Evolutionary conservation across 176 grass and related monocot genomes (phyloP), one percentile per base, ranked within the genome.

Genomic region (Oryza rufipogon): DNA sequence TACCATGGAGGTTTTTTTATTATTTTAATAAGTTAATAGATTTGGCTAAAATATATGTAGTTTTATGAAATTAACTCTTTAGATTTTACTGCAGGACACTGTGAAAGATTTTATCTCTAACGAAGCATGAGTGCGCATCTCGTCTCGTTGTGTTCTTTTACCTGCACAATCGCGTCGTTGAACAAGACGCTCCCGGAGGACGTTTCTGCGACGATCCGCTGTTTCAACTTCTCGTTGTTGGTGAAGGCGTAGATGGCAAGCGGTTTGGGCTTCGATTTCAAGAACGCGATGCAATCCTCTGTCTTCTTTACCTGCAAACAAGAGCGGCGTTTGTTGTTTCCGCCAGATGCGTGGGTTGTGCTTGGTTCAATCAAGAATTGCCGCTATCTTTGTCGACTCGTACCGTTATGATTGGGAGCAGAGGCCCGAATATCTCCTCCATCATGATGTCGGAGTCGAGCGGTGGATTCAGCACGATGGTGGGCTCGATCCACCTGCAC

Each of bases 181-280:
- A 96, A 92, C 0, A 85, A 84, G 75, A 96, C 78, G 70, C 89
- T 91, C 54, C 96, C 96, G 5, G 96, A 92, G 23, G 93, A 94
- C 13, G 94, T 93, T 64, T 94, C 92, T 9, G 77, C 76, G 34
- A 94, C 10, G 69, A 99, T 92, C 33, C 80, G 78, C 2, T 69
- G 47, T 61, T 92, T 95, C 15, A 99, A 82, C 60, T 52, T 79
- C 61, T 94, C 88, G 46, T 94, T 82, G 51, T 12, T 88, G 56
- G 93, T 96, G 85, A 99, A 99, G 44, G 87, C 89, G 67, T 99
- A 94, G 67, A 93, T 91, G 6, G 87, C 93, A 6, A 96, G 88
- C 32, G 96, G 88, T 34, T 99, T 96, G 5, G 96, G 91, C 80
- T 48, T 92, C 44, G 89, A 42, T 28, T 80, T 87, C 41, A 99